Evolutionary conservation across 495 filamentous ascomycete species (phyloP).

Genomic region (Penicillium bialowiezense): DNA sequence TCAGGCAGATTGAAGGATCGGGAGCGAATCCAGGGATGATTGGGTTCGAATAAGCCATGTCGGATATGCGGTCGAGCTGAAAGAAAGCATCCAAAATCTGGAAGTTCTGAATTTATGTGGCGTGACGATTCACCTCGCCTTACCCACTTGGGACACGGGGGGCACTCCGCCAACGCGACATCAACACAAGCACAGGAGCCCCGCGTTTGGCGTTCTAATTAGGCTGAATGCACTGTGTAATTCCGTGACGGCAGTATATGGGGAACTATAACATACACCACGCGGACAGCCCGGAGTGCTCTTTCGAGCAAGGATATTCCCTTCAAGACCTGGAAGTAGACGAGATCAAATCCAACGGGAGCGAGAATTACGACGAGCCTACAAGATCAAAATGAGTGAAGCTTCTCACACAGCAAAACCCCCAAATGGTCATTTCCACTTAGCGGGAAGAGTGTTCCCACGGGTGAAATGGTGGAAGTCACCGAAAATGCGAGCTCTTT

Average conservation of each 20-base stretch:
- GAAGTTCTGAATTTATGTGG: neutral
- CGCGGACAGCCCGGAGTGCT: too few species aligned
- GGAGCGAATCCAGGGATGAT: conserved; percentile 26
- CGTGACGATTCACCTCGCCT: conserved; percentile 1
- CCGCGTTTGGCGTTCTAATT: neutral
- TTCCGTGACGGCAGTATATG: too few species aligned
- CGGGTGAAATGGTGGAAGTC: conserved; percentile 27
- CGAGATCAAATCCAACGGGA: too few species aligned
- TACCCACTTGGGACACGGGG: conserved; percentile 5
- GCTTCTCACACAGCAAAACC: conserved; percentile 8
- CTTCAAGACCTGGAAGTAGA: too few species aligned
- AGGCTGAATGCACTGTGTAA: neutral
- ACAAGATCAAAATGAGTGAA: conserved; percentile 3
- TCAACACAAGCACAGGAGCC: neutral
- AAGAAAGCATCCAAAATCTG: neutral
- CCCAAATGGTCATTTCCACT: conserved; percentile 20
- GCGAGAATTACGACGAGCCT: too few species aligned
- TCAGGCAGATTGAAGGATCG: conserved; percentile 25
- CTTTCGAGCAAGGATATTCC: too few species aligned
- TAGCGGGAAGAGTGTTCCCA: conserved; percentile 23
- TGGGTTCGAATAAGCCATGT: conserved; percentile 5
- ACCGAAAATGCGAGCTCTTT: conserved; percentile 23
- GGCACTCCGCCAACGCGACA: neutral
- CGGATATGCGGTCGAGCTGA: neutral
- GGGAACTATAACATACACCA: too few species aligned